Evolutionary conservation across 1,284 basidiomycete species (phyloP), one percentile per base, ranked within the genome.

Genomic region (Ceratobasidium sp.): DNA sequence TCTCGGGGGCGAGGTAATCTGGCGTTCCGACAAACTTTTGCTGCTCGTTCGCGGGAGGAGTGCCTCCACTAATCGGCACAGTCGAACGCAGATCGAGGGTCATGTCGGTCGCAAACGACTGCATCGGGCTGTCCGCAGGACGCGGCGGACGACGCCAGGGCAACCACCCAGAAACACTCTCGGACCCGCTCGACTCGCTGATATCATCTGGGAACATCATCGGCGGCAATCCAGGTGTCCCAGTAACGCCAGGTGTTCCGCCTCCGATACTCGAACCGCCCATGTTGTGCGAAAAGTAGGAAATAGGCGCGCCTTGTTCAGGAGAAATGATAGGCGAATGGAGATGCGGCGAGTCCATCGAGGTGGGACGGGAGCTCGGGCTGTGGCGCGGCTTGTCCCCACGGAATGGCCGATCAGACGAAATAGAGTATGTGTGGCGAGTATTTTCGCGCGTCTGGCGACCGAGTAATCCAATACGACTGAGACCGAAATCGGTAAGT

Each of bases 11-110:
- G 45, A 98, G 85, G 78, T 98, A 98, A 79, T 98, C 96, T 2
- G 96, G 96, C 1, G 96, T 98, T 15, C 96, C 96, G 8, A 97
- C 96, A 75, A 98, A 94, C 78, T 93, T 93, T 78, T 93, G 92
- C 70, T 93, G 91, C n/a, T 87, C 73, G 40, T 69, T 71, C 17
- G 77, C 87, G 27, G 89, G 87, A 27, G 90, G 88, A 0, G 91
- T 91, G 4, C 84, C 84, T 15, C 74, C 67, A 20, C 81, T 84
- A 3, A 83, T 80, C 17, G 84, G 84, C 17, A 87, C 74, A 6
- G 87, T 82, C 57, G 80, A 86, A 25, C 93, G 86, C 54, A 95
- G 80, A 77, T 94, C 92, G 25, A 86, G 91, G 5, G 92, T 92
- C 73, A 90, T 83, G 77, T 90, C 92, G 40, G 85, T 87, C 15